Evolutionary conservation across 1,139 yeast species (phyloP), one percentile per base, ranked within the genome.

Genomic region (Kodamaea fungicola): DNA sequence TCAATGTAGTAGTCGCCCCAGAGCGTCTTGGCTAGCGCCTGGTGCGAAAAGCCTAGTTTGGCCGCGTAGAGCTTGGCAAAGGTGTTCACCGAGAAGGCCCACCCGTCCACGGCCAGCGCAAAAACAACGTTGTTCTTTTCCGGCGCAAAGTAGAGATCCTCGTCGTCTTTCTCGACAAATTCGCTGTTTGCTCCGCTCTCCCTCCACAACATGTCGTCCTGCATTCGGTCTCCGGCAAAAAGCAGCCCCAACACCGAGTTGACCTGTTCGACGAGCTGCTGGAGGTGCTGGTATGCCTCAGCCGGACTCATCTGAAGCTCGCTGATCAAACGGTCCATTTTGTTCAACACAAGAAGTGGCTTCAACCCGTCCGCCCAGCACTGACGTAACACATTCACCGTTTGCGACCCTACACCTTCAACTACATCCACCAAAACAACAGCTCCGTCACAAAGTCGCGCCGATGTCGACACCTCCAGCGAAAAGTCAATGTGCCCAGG

Each of bases 401-500:
- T 94, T 57, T 92, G 98, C 0, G 96, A 89, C 54, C 97, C 89
- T 0, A 94, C 97, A 24, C 99, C 99, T 62, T 94, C 99, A 3
- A 94, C 96, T 2, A 87, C 97, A 59, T 92, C 98, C 1, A 94
- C 96, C 13, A 94, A 68, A 0, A 94, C 94, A 4, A 94, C 83
- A 0, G 97, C 97, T 27, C 97, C 97, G 57, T 94, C 99, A 63
- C 97, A 94, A 34, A 94, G 67, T 54, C 98, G 73, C 2, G 97
- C 88, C 0, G 97, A 95, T 0, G 96, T 86, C 10, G 96, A 86
- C 0, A 94, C 98, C 56, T 94, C 99, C 6, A 95, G 84, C 1
- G 96, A 84, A 57, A 94, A 94, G 61, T 94, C 99, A 47, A 94
- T 89, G 55, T 94, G 99, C 7, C 99, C 99, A 0, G 99, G 99